Evolutionary conservation across 1,284 basidiomycete genomes (phyloP), one percentile per base, ranked within the genome.

Genomic region (Singerocomus rubriflavus): DNA sequence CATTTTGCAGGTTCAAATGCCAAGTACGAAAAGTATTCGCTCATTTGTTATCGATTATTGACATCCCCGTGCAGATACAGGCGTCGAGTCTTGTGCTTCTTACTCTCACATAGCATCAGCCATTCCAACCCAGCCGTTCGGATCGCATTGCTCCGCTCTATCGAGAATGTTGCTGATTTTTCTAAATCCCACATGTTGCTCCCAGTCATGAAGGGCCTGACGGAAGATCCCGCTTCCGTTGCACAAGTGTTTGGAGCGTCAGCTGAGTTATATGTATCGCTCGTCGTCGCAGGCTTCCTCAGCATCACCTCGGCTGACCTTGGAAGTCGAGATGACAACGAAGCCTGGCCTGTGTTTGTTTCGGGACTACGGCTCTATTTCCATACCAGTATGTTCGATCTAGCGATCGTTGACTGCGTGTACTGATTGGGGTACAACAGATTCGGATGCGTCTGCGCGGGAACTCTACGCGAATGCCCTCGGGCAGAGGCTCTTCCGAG

Each of bases 61-160:
- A 60, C n/a, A 12, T 4, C 59, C 36, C 10, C 41, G 13, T 50
- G 35, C 50, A 92, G 88, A 49, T 85, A 88, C 68, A 91, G 87
- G 61, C 81, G 84, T 54, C 80, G 83, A 11, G 73, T 94, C 41
- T 64, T 93, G 33, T 92, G 87, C 64, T 96, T 81, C 69, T 67
- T 98, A 2, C 70, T 91, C 13, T 96, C 94, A 3, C 96, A 98
- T 66, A 76, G 88, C 44, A 76, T 81, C 33, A 80, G 81, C 6
- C 82, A 89, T 63, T 71, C 75, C 5, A 66, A 80, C 6, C 66
- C 78, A 5, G 53, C 62, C 0, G 75, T 80, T 32, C 82, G 84
- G 48, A 66, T 81, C 12, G 67, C 72, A 8, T 69, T 98, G 1
- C 73, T 98, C 25, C 71, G 70, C 36, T 76, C 80, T 21, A 65